phyloP scores from a whole-genome alignment of 2,329 filamentous ascomycete genomes.

The Calonectria hongkongensis region DNA sequence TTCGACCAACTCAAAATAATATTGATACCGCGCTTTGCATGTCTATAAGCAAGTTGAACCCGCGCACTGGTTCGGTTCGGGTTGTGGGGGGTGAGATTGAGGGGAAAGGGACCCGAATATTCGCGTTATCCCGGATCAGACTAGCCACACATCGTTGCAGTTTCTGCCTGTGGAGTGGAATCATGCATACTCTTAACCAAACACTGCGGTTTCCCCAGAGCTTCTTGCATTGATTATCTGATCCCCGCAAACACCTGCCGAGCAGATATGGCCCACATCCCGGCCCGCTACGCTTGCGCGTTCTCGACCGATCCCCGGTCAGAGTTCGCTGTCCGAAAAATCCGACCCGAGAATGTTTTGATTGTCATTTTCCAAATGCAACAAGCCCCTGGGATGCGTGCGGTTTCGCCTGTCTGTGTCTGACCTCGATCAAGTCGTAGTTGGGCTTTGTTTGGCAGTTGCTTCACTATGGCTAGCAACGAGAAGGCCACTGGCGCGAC shows the following conservation, averaged over 20 bases:
- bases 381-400: constrained; percentile 7
- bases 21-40: background rate
- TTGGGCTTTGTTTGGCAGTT: constrained; percentile 4
- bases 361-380: constrained; percentile 3
- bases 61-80: background rate
- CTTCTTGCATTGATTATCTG: background rate
- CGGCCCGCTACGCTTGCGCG: constrained; percentile 19
- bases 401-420: background rate
- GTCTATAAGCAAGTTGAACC: background rate
- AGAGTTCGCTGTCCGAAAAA: constrained; percentile 11
- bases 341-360: background rate
- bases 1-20: no score
- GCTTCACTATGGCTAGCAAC: constrained; percentile 12
- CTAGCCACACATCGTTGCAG: background rate
- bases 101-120: background rate
- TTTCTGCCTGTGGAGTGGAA: background rate
- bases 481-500: constrained; percentile 9
- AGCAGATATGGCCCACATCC: constrained; percentile 40
- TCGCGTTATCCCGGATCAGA: constrained; percentile 5
- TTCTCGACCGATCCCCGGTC: constrained; percentile 31
- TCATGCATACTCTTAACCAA: background rate
- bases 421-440: constrained; percentile 4
- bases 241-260: constrained; percentile 9
- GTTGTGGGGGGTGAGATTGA: constrained; percentile 10
- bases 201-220: background rate